Conservation (phyloP, 192 early-diverging fungal species). For the Powellomyces hirtus region DNA sequence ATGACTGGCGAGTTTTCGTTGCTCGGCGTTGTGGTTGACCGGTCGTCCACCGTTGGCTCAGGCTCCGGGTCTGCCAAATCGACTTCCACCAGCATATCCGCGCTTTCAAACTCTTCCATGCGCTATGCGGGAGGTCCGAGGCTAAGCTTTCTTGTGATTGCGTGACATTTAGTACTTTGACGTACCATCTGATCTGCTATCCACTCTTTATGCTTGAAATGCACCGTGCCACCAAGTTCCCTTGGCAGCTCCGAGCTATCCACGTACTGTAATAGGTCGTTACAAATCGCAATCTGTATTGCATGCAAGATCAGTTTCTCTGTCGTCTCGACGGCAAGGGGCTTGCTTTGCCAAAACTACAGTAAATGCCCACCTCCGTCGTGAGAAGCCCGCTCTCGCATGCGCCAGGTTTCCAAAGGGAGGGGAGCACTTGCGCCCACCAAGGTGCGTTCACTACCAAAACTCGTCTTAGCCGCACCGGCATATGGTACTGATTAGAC, state of each 20-base stretch:
- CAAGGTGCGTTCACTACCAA: slow-evolving; percentile 27
- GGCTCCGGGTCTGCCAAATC: too few relatives aligned
- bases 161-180: too few relatives aligned
- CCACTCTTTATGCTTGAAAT: slow-evolving; percentile 34
- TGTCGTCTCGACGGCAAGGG: neutral
- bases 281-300: slow-evolving; percentile 22
- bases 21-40: too few relatives aligned
- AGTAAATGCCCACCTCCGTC: slow-evolving; percentile 13
- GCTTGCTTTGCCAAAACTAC: neutral
- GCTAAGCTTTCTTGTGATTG: too few relatives aligned
- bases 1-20: too few relatives aligned
- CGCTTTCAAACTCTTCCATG: too few relatives aligned
- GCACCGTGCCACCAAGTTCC: slow-evolving; percentile 25
- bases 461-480: slow-evolving; percentile 11
- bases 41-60: too few relatives aligned
- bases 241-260: slow-evolving; percentile 18
- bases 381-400: slow-evolving; percentile 9
- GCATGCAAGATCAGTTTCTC: neutral
- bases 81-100: too few relatives aligned
- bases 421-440: slow-evolving; percentile 23
- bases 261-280: slow-evolving; percentile 12
- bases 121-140: too few relatives aligned
- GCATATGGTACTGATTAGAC: slow-evolving; percentile 17
- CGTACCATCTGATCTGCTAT: slow-evolving; percentile 32
- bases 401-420: slow-evolving; percentile 19